phyloP scores from a whole-genome alignment of 2,329 filamentous ascomycete genomes.

The Clonostachys solani region DNA sequence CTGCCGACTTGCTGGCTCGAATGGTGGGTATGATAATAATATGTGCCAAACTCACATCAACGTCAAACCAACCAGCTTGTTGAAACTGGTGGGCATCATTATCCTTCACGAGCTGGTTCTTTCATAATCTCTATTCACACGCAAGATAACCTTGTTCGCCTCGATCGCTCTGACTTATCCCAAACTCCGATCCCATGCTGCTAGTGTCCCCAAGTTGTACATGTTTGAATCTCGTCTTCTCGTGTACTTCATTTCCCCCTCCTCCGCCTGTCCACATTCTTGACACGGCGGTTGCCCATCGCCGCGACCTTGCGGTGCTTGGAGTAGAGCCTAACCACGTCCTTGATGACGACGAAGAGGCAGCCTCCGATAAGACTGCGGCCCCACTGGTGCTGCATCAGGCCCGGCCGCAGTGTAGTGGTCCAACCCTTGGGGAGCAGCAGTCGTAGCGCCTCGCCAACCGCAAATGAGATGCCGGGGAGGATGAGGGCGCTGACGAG shows the following conservation, averaged over 20 bases:
- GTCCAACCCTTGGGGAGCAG: constrained; percentile 68
- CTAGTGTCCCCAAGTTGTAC: too few species aligned
- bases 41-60: too few species aligned
- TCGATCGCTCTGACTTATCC: too few species aligned
- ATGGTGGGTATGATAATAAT: too few species aligned
- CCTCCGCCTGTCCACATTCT: constrained; percentile 39
- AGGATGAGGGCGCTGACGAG: constrained; percentile 63
- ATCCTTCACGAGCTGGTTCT: too few species aligned
- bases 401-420: constrained; percentile 38
- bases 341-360: constrained; percentile 80
- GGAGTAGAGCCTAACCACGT: constrained; percentile 55
- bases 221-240: too few species aligned
- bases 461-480: constrained; percentile 72
- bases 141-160: too few species aligned
- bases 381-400: constrained; percentile 84
- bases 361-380: constrained; percentile 85
- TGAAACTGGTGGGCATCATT: too few species aligned
- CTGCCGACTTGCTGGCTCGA: too few species aligned
- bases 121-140: too few species aligned
- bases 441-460: constrained; percentile 71
- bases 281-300: constrained; percentile 47
- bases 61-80: too few species aligned
- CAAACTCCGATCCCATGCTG: too few species aligned
- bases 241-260: not conserved
- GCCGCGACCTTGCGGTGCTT: constrained; percentile 59